A percentile compares a stretch with the other conserved stretches of the same genome.
Evolutionary conservation across 352 stramenopile species (phyloP).

Genomic region (Globisporangium mamillatum): DNA sequence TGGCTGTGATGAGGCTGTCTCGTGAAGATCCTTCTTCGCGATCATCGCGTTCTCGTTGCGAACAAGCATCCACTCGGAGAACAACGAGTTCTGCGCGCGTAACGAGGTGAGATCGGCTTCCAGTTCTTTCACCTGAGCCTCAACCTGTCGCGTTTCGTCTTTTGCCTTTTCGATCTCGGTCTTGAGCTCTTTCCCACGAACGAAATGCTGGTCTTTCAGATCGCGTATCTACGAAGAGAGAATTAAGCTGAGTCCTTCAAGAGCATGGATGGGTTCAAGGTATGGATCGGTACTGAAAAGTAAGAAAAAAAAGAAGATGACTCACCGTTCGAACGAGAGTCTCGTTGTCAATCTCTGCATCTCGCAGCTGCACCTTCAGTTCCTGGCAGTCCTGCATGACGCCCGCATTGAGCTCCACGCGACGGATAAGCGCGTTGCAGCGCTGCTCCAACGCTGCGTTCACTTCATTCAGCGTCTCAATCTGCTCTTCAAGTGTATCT

Average conservation of each 20-base stretch:
- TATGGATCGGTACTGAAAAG: not conserved
- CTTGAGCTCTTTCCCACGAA: conserved; percentile 63
- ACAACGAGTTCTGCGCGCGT: conserved; percentile 60
- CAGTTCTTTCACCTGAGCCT: conserved; percentile 47
- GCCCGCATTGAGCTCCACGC: conserved; percentile 50
- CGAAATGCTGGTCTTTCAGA: conserved; percentile 64
- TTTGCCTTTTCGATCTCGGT: conserved; percentile 47
- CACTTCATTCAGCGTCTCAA: conserved; percentile 72
- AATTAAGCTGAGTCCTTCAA: not conserved
- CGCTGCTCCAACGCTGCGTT: conserved; percentile 72
- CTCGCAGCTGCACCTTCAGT: conserved; percentile 56
- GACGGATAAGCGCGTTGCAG: conserved; percentile 59
- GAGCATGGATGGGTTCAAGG: not conserved
- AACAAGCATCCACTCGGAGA: conserved; percentile 82
- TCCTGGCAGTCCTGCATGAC: conserved; percentile 55
- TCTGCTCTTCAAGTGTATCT: conserved; percentile 57
- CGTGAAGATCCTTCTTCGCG: conserved; percentile 13
- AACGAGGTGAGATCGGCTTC: conserved; percentile 57
- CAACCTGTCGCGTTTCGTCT: conserved; percentile 40
- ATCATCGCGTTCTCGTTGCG: conserved; percentile 54
- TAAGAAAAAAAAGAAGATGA: not conserved
- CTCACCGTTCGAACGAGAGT: conserved; percentile 59
- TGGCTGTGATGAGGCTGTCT: not conserved
- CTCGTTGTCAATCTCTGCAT: conserved; percentile 70
- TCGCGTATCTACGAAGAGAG: conserved; percentile 48